Percentiles rank a stretch among this genome's conserved stretches.
Conservation (phyloP, 306 rosid genomes). For the Delonix regia region DNA sequence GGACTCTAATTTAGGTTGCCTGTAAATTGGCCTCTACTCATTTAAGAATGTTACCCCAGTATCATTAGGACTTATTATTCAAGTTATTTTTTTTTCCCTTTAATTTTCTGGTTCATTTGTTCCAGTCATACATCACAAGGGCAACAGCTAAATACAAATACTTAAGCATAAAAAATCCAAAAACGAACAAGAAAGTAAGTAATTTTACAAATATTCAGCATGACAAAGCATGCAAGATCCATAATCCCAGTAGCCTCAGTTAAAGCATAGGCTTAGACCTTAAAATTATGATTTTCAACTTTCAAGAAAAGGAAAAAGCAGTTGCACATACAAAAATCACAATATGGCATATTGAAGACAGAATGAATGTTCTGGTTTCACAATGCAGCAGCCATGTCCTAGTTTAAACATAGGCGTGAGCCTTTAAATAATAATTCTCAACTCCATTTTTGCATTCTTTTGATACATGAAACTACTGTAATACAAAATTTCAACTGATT, state of each 20-base stretch:
- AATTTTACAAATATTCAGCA: not conserved
- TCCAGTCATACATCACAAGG: not conserved
- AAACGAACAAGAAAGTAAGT: not conserved
- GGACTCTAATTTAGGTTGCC: not conserved
- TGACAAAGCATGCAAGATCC: not conserved
- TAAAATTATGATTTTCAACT: not conserved
- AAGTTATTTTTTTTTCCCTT: not conserved
- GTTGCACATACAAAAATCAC: not conserved
- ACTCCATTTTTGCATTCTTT: slow-evolving; percentile 7
- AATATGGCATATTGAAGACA: not conserved
- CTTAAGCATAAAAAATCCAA: not conserved
- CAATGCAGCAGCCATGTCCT: not conserved
- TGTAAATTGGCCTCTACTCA: not conserved
- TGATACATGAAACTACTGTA: not conserved
- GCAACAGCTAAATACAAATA: not conserved
- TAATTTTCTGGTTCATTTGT: not conserved
- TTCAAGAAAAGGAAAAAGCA: not conserved
- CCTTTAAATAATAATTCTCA: not conserved
- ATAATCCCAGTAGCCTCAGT: not conserved
- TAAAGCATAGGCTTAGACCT: not conserved
- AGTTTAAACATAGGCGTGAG: not conserved
- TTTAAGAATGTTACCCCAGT: not conserved
- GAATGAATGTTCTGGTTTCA: not conserved
- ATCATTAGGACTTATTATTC: not conserved
- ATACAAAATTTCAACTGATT: not conserved